Conservation (phyloP, 2,329 filamentous ascomycete species). For the Madurella fahalii region DNA sequence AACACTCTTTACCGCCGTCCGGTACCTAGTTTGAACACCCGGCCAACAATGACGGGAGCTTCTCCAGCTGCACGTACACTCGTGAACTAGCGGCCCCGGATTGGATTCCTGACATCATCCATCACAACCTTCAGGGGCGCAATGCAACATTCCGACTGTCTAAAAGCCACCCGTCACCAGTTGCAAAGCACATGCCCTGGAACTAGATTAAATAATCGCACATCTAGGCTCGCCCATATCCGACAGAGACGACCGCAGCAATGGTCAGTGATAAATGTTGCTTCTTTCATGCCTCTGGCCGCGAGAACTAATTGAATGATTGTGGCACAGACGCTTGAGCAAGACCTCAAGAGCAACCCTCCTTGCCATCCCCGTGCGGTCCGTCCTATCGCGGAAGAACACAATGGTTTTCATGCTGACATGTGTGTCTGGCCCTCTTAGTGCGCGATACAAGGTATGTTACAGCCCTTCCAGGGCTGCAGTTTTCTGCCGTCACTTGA, state of each 20-base stretch:
- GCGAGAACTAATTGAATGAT: neutral
- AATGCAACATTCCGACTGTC: neutral
- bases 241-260: neutral
- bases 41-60: too few species aligned
- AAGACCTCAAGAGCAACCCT: slow-evolving; percentile 69
- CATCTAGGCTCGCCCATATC: neutral
- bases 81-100: too few species aligned
- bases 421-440: slow-evolving; percentile 31
- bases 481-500: slow-evolving; percentile 14
- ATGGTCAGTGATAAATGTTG: neutral
- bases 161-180: neutral
- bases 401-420: slow-evolving; percentile 1
- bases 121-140: neutral
- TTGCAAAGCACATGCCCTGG: neutral
- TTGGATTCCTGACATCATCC: slow-evolving; percentile 17
- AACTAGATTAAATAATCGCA: neutral
- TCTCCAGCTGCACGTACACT: too few species aligned
- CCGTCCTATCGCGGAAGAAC: slow-evolving; percentile 35
- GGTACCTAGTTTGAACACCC: too few species aligned
- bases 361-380: slow-evolving; percentile 84
- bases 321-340: slow-evolving; percentile 49
- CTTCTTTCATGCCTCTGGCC: slow-evolving; percentile 1
- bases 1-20: too few species aligned
- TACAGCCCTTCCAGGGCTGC: neutral
- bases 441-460: slow-evolving; percentile 85